phyloP scores from a whole-genome alignment of 805 yeast genomes.

The Candida silvicultrix region DNA sequence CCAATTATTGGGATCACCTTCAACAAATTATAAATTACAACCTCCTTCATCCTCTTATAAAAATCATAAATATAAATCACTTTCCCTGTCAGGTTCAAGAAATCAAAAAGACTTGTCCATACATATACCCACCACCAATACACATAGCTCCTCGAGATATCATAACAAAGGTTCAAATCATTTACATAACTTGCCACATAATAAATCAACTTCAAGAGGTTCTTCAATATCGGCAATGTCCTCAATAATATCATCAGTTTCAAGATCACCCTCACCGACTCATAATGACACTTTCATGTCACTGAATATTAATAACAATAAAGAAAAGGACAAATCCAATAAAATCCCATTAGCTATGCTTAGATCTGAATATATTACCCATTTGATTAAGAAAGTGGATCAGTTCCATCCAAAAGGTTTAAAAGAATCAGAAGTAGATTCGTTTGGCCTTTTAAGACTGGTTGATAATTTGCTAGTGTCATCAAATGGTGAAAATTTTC shows the following conservation, averaged over 20 bases:
- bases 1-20: background rate
- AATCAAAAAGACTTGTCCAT: constrained; percentile 22
- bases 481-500: constrained; percentile 20
- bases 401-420: constrained; percentile 13
- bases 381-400: constrained; percentile 5
- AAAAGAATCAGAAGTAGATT: constrained; percentile 23
- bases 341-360: constrained; percentile 12
- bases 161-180: too few species aligned
- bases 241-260: constrained; percentile 22
- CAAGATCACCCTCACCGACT: constrained; percentile 20
- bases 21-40: background rate
- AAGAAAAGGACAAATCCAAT: background rate
- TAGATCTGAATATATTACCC: constrained; percentile 13
- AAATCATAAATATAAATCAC: constrained; percentile 6
- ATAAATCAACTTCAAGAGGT: constrained; percentile 18
- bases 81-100: constrained; percentile 13
- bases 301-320: background rate
- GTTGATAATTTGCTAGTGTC: constrained; percentile 29
- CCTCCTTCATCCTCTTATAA: background rate
- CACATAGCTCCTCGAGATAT: background rate
- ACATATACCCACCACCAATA: constrained; percentile 8
- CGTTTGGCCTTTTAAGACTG: constrained; percentile 29
- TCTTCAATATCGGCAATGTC: constrained; percentile 23
- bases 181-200: background rate
- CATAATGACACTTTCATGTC: constrained; percentile 1